A percentile compares a stretch with the other conserved stretches of the same genome.
Evolutionary conservation across 371 early-diverging fungal species (phyloP).

Genomic region (Fennellomyces sp.): DNA sequence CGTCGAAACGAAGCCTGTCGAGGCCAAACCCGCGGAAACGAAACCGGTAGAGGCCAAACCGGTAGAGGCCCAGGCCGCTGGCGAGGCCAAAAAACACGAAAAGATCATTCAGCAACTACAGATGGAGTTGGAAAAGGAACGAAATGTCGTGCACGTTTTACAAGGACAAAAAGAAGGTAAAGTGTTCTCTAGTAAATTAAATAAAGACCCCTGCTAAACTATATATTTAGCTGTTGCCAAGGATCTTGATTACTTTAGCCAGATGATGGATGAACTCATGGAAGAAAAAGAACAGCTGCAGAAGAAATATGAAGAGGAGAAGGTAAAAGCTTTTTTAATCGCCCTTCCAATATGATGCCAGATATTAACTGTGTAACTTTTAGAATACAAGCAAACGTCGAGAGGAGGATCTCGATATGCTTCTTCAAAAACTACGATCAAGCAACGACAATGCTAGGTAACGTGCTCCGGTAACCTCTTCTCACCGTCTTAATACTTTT

Average conservation of each 20-base stretch:
- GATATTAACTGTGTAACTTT: slow-evolving; percentile 1
- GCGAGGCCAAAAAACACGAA: no score
- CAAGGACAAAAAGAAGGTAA: slow-evolving; percentile 52
- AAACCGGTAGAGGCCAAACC: no score
- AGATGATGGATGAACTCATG: slow-evolving; percentile 53
- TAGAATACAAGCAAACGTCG: slow-evolving; percentile 18
- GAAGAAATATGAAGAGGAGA: slow-evolving; percentile 38
- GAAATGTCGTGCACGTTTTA: slow-evolving; percentile 29
- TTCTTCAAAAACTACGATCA: slow-evolving; percentile 28
- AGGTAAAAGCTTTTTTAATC: slow-evolving; percentile 14
- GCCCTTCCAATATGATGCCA: not conserved
- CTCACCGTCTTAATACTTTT: not conserved
- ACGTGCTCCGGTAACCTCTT: no score
- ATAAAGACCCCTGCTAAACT: not conserved
- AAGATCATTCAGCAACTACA: slow-evolving; percentile 16
- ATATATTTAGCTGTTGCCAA: slow-evolving; percentile 37
- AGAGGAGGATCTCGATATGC: slow-evolving; percentile 30
- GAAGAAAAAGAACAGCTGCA: slow-evolving; percentile 44
- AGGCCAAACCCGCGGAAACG: no score
- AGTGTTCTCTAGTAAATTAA: not conserved
- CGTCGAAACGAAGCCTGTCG: no score
- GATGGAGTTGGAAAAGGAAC: slow-evolving; percentile 38
- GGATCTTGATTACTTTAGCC: slow-evolving; percentile 51
- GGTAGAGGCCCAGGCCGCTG: no score
- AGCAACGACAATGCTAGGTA: slow-evolving; percentile 30